phyloP scores from a whole-genome alignment of 305 asterid species.

The Petunia hybrid region DNA sequence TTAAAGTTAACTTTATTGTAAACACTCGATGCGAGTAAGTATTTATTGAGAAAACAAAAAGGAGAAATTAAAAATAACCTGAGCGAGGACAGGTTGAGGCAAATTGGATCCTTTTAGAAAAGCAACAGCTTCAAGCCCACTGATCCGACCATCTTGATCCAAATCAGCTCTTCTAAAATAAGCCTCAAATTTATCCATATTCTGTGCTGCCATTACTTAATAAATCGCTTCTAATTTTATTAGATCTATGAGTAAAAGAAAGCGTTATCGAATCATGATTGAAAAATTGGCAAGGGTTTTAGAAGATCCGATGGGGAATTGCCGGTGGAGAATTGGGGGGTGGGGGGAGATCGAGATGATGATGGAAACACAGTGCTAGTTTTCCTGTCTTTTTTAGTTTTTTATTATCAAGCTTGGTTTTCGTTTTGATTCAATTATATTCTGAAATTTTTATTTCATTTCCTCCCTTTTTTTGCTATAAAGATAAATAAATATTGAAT shows the following conservation, averaged over 20 bases:
- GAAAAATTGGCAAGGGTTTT: conserved; percentile 24
- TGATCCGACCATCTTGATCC: conserved; percentile 87
- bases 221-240: neutral
- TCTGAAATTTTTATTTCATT: neutral
- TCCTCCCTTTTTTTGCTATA: neutral
- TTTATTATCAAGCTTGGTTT: conserved; percentile 6
- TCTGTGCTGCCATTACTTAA: conserved; percentile 28
- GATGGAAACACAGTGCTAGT: conserved; percentile 9
- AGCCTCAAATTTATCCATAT: conserved; percentile 66
- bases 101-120: conserved; percentile 72
- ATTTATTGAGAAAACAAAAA: neutral
- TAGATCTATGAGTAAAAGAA: neutral
- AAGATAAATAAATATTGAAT: neutral
- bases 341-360: neutral
- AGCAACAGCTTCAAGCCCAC: conserved; percentile 78
- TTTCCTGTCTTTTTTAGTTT: neutral
- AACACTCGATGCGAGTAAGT: neutral
- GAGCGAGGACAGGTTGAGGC: conserved; percentile 78
- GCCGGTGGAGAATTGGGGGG: conserved; percentile 14
- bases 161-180: conserved; percentile 78
- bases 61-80: conserved; percentile 47
- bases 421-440: conserved; percentile 21
- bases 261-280: conserved; percentile 20
- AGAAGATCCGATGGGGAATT: conserved; percentile 8
- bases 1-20: too few relatives aligned